Evolutionary conservation across 2,329 filamentous ascomycete genomes (phyloP).

Genomic region (Cercospora zeina): DNA sequence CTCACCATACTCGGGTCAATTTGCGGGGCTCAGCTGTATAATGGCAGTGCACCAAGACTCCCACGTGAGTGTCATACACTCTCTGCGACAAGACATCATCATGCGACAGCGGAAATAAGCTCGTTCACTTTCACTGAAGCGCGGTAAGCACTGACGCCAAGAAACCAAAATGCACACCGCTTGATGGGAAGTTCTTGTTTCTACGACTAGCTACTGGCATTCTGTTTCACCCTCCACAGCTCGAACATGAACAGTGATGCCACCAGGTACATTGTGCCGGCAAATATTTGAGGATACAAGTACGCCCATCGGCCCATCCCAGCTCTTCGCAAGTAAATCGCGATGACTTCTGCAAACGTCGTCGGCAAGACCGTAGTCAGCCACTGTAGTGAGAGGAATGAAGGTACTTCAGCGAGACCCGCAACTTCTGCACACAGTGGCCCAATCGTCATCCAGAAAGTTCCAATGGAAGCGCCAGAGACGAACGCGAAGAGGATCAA

Average conservation of each 20-base stretch:
- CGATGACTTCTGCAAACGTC: slow-evolving; percentile 46
- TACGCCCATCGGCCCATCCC: slow-evolving; percentile 34
- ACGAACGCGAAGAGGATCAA: slow-evolving; percentile 49
- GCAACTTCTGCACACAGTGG: slow-evolving; percentile 47
- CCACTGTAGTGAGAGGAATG: slow-evolving; percentile 45
- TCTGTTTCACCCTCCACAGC: slow-evolving; percentile 32
- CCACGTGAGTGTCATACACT: not conserved
- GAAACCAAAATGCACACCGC: slow-evolving; percentile 1
- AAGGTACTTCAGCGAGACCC: slow-evolving; percentile 45
- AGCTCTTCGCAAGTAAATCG: slow-evolving; percentile 43
- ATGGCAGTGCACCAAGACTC: not conserved
- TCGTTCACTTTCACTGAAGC: not conserved
- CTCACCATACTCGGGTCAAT: not conserved
- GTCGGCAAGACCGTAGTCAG: slow-evolving; percentile 42
- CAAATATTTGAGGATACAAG: slow-evolving; percentile 45
- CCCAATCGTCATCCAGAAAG: slow-evolving; percentile 52
- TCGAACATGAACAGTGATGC: slow-evolving; percentile 41
- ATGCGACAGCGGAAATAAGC: not conserved
- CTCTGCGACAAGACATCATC: slow-evolving; percentile 9
- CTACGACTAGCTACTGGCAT: not conserved
- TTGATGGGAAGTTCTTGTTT: not conserved
- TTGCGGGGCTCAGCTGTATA: not conserved
- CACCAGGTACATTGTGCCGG: slow-evolving; percentile 41
- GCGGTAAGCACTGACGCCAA: not conserved
- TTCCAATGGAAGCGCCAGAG: slow-evolving; percentile 49